Conservation (phyloP, 2,329 filamentous ascomycete genomes). For the Monilinia vaccinii-corymbosi region DNA sequence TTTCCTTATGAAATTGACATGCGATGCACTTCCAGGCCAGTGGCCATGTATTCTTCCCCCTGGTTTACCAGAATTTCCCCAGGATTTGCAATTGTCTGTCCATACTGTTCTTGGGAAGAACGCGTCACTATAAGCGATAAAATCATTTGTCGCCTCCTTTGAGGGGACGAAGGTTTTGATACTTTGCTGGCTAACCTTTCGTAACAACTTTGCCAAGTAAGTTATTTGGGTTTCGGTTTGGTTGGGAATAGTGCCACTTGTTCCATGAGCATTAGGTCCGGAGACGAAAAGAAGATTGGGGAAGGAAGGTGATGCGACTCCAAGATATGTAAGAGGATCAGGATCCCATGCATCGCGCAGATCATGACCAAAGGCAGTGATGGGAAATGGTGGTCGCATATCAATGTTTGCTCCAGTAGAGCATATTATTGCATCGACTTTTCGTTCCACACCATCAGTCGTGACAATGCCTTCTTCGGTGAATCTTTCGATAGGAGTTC, state of each 20-base stretch:
- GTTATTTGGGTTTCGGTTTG: constrained; percentile 56
- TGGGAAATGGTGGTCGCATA: constrained; percentile 50
- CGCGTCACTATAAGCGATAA: constrained; percentile 47
- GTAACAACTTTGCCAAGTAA: constrained; percentile 56
- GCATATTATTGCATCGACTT: constrained; percentile 58
- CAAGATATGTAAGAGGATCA: constrained; percentile 58
- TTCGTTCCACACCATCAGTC: constrained; percentile 43
- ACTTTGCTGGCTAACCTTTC: constrained; percentile 57
- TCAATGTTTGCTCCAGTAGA: constrained; percentile 58
- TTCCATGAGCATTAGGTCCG: constrained; percentile 47
- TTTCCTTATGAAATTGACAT: constrained; percentile 48
- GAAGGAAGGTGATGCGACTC: constrained; percentile 52
- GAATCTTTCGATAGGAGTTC: constrained; percentile 47
- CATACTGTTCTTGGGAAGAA: constrained; percentile 48
- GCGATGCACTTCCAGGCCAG: constrained; percentile 60
- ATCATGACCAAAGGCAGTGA: constrained; percentile 45
- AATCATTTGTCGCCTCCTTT: constrained; percentile 53
- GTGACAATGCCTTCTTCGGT: constrained; percentile 52
- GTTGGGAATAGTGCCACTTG: constrained; percentile 57
- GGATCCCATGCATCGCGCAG: constrained; percentile 48
- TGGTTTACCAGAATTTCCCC: constrained; percentile 60
- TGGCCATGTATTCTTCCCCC: constrained; percentile 57
- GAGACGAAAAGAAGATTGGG: constrained; percentile 59
- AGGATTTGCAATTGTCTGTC: constrained; percentile 56
- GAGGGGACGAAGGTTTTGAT: constrained; percentile 53